Conservation (phyloP, 2,329 filamentous ascomycete genomes). For the Xenosphaeropsis pyriputrescens region DNA sequence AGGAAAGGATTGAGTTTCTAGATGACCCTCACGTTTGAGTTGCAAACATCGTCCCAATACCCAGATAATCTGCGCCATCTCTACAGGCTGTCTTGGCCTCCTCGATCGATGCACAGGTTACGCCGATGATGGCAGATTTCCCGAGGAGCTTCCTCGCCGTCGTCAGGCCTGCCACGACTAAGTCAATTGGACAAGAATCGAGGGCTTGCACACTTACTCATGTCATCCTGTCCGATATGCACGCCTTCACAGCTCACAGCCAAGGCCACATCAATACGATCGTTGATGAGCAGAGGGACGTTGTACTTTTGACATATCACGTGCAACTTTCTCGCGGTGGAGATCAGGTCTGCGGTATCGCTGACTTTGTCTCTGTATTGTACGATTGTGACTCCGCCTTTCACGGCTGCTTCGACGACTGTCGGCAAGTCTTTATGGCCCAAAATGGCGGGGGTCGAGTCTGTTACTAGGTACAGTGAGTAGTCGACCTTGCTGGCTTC, state of each 20-base stretch:
- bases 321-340: constrained; percentile 59
- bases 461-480: constrained; percentile 80
- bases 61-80: constrained; percentile 78
- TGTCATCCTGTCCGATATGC: constrained; percentile 90
- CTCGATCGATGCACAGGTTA: constrained; percentile 61
- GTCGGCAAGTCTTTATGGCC: constrained; percentile 52
- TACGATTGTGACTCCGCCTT: constrained; percentile 72
- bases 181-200: constrained; percentile 4
- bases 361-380: constrained; percentile 84
- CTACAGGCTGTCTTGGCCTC: constrained; percentile 61
- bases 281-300: constrained; percentile 83
- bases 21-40: constrained; percentile 50
- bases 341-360: constrained; percentile 57
- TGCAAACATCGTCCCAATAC: constrained; percentile 78
- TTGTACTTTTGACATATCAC: constrained; percentile 47
- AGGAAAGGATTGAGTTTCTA: constrained; percentile 2
- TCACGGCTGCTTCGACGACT: constrained; percentile 62
- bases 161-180: constrained; percentile 30
- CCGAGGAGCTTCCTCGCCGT: constrained; percentile 63
- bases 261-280: constrained; percentile 77
- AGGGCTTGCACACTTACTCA: constrained; percentile 35
- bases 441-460: constrained; percentile 77
- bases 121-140: constrained; percentile 67
- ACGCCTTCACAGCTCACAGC: constrained; percentile 82
- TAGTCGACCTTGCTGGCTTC: constrained; percentile 42